phyloP scores from a whole-genome alignment of 2,329 filamentous ascomycete species.

The Bisporella sp. region DNA sequence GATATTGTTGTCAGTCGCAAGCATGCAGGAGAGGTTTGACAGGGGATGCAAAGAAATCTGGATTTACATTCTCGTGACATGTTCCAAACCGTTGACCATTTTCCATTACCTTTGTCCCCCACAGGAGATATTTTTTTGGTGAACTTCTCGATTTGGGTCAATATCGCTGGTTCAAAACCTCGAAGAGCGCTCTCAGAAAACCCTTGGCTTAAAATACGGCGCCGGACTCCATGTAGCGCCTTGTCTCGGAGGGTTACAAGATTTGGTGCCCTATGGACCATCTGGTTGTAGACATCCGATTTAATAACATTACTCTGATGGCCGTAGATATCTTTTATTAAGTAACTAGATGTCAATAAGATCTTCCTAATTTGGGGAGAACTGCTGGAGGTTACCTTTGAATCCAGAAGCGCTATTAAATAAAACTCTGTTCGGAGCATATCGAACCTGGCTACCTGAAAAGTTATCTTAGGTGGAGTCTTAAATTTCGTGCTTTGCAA shows the following conservation, averaged over 20 bases:
- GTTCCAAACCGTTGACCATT: not conserved
- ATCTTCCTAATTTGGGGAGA: too few relatives aligned
- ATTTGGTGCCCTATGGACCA: slow-evolving; percentile 49
- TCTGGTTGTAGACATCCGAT: slow-evolving; percentile 66
- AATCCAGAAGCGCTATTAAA: slow-evolving; percentile 67
- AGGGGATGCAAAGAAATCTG: too few relatives aligned
- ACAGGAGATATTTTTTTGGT: not conserved
- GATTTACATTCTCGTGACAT: not conserved
- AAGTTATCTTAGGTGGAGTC: not conserved
- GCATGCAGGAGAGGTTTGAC: too few relatives aligned
- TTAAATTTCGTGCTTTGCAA: not conserved
- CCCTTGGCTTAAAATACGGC: slow-evolving; percentile 54
- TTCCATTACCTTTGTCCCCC: not conserved
- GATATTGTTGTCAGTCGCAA: not conserved
- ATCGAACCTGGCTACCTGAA: slow-evolving; percentile 59
- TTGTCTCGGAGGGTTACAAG: slow-evolving; percentile 60
- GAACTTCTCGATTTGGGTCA: not conserved
- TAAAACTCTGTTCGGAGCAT: slow-evolving; percentile 70
- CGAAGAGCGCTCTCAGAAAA: not conserved
- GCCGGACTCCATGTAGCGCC: slow-evolving; percentile 60
- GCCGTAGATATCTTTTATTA: slow-evolving; percentile 56
- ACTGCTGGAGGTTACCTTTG: slow-evolving; percentile 35
- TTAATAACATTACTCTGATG: slow-evolving; percentile 59
- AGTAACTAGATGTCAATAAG: too few relatives aligned
- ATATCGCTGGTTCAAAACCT: not conserved